These are phyloP conservation scores for Eimeria sp. DNA, from an alignment of 169 alveolate genomes.

Conservation along the genomic window DNA sequence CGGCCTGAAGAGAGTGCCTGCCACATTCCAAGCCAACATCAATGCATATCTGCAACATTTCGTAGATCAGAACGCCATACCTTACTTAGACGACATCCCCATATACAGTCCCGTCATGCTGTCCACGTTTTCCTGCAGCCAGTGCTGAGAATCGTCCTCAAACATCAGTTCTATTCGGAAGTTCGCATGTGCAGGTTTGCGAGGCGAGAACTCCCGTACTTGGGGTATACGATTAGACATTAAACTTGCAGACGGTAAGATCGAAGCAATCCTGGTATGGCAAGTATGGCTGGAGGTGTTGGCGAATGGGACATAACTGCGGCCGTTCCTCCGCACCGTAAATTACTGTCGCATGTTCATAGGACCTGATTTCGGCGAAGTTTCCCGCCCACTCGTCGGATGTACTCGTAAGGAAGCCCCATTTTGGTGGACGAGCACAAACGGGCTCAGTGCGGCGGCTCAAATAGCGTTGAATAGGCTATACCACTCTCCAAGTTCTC, in stretches of 20 bases:
- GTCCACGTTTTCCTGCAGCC: not conserved
- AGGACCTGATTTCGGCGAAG: not conserved
- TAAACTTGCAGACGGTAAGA: not conserved
- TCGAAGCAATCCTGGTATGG: not conserved
- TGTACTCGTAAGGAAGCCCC: not conserved
- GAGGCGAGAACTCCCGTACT: not conserved
- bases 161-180: not conserved
- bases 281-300: not conserved
- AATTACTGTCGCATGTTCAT: not conserved
- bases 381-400: not conserved
- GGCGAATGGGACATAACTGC: not conserved
- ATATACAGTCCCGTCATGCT: not conserved
- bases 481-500: too few relatives aligned
- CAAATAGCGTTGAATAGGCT: too few relatives aligned
- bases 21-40: not conserved
- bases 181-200: not conserved
- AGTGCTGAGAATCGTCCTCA: not conserved
- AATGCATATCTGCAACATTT: not conserved
- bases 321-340: not conserved
- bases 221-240: not conserved
- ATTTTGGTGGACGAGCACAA: not conserved
- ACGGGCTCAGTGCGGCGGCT: not conserved
- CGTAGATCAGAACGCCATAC: not conserved
- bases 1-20: conserved; percentile 3
- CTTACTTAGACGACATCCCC: not conserved